Evolutionary conservation across 345 rosid species (phyloP), one percentile per base, ranked within the genome.

Genomic region (Firmiana major): DNA sequence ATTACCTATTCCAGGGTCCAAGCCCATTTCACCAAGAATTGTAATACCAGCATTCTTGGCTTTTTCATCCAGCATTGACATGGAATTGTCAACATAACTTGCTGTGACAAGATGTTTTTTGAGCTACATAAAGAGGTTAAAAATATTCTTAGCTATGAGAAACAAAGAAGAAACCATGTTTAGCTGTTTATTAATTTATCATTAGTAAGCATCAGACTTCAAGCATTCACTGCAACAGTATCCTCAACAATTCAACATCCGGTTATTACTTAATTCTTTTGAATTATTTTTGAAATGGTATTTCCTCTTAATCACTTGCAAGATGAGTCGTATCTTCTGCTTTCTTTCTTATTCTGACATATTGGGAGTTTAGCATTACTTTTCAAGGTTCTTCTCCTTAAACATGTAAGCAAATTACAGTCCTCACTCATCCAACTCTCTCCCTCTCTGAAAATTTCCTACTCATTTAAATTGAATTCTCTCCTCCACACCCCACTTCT

Each of bases 1-100:
- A 46, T 80, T 89, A 93, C 99, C 98, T 42, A 95, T 95, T 83
- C 99, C 99, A 76, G 99, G 99, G 83, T 95, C 99, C 85, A 95
- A 84, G 45, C 99, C 99, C 98, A 95, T 93, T 87, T 95, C 99
- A 5, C 98, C 98, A 64, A 95, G 96, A 86, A 95, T 90, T 0
- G 97, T 88, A 74, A 91, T 84, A 63, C 94, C 96, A 73, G 90
- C 97, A 75, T 55, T 83, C 85, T 84, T 93, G 77, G 98, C 98
- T 81, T 88, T 87, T 65, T 89, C 93, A 71, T 89, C 84, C 63
- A 95, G 83, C 73, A 46, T 81, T 36, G 86, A 91, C 78, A 90
- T 87, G 67, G 90, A 81, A 78, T 90, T 92, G 81, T 95, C 98
- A 8, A 95, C 86, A 75, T 95, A 95, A 87, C 98, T 95, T 57